Conservation (phyloP, 2,329 filamentous ascomycete genomes). For the Exophiala spinifera region DNA sequence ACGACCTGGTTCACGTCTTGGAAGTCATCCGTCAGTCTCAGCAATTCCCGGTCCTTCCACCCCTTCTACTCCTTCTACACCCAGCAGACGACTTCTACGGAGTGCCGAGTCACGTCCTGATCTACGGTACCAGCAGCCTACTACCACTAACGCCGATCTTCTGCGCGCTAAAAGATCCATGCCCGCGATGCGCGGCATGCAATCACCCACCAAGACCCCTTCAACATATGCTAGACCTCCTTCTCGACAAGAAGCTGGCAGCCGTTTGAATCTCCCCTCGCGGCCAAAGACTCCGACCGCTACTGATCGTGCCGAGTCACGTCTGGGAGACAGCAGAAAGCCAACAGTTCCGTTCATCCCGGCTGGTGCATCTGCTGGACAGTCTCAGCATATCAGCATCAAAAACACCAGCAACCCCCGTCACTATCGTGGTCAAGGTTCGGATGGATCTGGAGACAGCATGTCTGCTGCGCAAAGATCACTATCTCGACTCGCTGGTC, state of each 20-base stretch:
- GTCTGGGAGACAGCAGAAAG: constrained; percentile 50
- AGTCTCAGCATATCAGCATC: constrained; percentile 73
- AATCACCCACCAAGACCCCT: constrained; percentile 31
- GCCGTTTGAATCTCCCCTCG: constrained; percentile 33
- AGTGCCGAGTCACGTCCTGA: constrained; percentile 37
- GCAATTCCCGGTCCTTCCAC: constrained; percentile 59
- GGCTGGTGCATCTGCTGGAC: constrained; percentile 67
- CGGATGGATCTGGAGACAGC: constrained; percentile 62
- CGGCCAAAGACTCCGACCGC: constrained; percentile 69
- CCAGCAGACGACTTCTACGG: constrained; percentile 59
- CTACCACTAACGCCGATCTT: constrained; percentile 53
- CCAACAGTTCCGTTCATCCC: constrained; percentile 73
- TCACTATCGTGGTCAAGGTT: constrained; percentile 75
- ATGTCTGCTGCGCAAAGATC: constrained; percentile 41
- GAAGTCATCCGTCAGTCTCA: constrained; percentile 64
- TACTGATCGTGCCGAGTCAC: constrained; percentile 51
- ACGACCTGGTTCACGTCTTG: constrained; percentile 64
- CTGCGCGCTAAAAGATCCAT: constrained; percentile 61
- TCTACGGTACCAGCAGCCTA: constrained; percentile 37
- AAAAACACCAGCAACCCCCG: constrained; percentile 64
- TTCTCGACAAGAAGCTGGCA: constrained; percentile 38
- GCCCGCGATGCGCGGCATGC: constrained; percentile 52
- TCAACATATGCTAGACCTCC: constrained; percentile 38
- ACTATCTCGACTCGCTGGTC: constrained; percentile 39
- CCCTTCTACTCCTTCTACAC: constrained; percentile 57